Conservation (phyloP, 495 filamentous ascomycete species). For the Tuber microsphaerosporum region DNA sequence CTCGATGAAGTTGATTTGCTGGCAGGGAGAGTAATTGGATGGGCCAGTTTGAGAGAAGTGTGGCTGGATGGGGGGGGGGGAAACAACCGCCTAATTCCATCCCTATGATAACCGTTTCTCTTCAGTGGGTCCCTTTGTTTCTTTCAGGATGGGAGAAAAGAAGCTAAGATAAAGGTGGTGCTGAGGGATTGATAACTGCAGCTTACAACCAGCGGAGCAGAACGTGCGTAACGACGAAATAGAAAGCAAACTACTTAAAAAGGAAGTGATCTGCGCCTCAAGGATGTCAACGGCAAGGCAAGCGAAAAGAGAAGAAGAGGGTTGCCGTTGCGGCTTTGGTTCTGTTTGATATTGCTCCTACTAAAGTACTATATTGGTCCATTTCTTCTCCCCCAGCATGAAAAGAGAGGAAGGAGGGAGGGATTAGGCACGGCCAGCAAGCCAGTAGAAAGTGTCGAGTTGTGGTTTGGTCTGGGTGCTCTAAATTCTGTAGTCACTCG, state of each 20-base stretch:
- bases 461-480: conserved; percentile 1
- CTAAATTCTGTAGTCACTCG: not conserved
- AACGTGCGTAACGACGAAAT: not conserved
- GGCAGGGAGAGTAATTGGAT: not conserved
- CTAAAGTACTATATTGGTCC: not conserved
- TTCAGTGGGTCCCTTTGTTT: not conserved
- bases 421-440: conserved; percentile 1
- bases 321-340: not conserved
- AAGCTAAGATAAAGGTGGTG: not conserved
- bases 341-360: not conserved
- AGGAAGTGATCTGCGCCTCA: not conserved
- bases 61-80: not conserved
- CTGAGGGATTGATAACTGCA: not conserved
- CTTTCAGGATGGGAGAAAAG: not conserved
- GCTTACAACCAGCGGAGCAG: not conserved
- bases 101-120: not conserved
- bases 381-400: not conserved
- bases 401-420: not conserved
- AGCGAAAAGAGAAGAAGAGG: not conserved
- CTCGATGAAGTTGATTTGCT: not conserved
- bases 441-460: not conserved
- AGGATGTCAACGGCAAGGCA: not conserved
- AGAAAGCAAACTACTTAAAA: conserved; percentile 1
- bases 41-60: not conserved
- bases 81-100: not conserved